phyloP scores from a whole-genome alignment of 78 protist genomes.

The Protostelium mycophagum region DNA sequence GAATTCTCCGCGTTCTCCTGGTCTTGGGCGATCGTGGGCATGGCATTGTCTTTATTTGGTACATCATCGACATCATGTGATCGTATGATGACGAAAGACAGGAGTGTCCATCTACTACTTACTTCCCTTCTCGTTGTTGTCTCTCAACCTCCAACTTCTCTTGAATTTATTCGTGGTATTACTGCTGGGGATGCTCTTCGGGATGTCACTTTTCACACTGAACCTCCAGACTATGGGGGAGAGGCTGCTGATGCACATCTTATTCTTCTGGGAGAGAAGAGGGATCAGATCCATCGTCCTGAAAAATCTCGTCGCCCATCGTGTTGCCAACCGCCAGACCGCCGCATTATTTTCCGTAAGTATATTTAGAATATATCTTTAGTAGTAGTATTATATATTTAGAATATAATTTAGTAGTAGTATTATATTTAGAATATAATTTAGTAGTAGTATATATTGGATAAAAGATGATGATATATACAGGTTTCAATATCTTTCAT shows the following conservation, averaged over 20 bases:
- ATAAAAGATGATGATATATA: too few relatives aligned
- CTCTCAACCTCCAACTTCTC: slow-evolving; percentile 69
- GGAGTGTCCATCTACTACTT: slow-evolving; percentile 79
- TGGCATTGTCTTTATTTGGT: slow-evolving; percentile 54
- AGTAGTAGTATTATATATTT: too few relatives aligned
- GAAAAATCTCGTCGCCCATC: slow-evolving; percentile 88
- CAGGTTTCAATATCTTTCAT: slow-evolving; percentile 83
- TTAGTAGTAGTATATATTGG: too few relatives aligned
- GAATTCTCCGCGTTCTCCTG: slow-evolving; percentile 24
- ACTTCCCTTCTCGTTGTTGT: slow-evolving; percentile 77
- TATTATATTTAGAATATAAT: too few relatives aligned
- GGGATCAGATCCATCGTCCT: slow-evolving; percentile 55
- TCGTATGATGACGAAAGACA: neutral
- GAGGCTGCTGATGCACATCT: slow-evolving; percentile 22
- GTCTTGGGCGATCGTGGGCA: slow-evolving; percentile 62
- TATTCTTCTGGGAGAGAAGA: slow-evolving; percentile 74
- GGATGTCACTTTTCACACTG: slow-evolving; percentile 66
- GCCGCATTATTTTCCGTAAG: slow-evolving; percentile 83
- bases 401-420: too few relatives aligned
- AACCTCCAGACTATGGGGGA: slow-evolving; percentile 70
- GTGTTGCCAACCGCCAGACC: slow-evolving; percentile 91
- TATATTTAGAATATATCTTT: too few relatives aligned
- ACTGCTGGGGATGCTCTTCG: slow-evolving; percentile 80
- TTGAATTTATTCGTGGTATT: slow-evolving; percentile 82
- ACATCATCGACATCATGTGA: slow-evolving; percentile 16